Percentiles rank a stretch among this genome's conserved stretches.
Conservation (phyloP, 1,284 basidiomycete species). For the Ustilago nuda region DNA sequence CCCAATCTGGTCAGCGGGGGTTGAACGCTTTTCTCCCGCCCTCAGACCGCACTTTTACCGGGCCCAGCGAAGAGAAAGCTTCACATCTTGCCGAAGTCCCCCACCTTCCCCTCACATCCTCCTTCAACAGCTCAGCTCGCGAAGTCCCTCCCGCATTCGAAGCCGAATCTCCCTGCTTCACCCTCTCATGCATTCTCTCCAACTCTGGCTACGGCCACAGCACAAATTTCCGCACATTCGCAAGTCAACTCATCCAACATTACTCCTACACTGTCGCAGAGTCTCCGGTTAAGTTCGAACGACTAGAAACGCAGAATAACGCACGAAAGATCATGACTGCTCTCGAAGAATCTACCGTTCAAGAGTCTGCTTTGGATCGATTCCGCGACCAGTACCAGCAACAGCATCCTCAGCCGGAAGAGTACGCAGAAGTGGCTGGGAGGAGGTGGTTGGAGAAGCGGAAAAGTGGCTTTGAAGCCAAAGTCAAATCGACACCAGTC, state of each 20-base stretch:
- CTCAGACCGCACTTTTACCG: constrained; percentile 13
- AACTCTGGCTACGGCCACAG: constrained; percentile 26
- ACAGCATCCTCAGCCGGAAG: neutral
- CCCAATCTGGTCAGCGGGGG: constrained; percentile 33
- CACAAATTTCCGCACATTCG: constrained; percentile 25
- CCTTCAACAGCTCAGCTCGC: constrained; percentile 17
- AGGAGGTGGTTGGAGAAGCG: neutral
- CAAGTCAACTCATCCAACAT: constrained; percentile 35
- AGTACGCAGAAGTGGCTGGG: neutral
- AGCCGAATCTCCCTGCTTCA: constrained; percentile 35
- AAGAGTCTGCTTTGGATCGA: constrained; percentile 9
- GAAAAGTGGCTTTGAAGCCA: constrained; percentile 24
- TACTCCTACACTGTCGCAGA: constrained; percentile 51
- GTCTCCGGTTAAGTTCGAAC: constrained; percentile 34
- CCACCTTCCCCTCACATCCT: constrained; percentile 35
- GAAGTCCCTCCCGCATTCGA: constrained; percentile 6
- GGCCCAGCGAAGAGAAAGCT: constrained; percentile 7
- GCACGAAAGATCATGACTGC: constrained; percentile 2
- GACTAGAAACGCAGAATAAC: constrained; percentile 33
- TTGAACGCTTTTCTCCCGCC: constrained; percentile 42
- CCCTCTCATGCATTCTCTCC: constrained; percentile 23
- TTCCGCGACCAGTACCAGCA: constrained; percentile 1
- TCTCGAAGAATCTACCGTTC: constrained; percentile 6
- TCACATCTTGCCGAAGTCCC: constrained; percentile 13
- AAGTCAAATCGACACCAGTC: constrained; percentile 1